Percentiles rank a stretch among this genome's conserved stretches.
Conservation (phyloP, 192 early-diverging fungal genomes). For the Chytriomyces sp. region DNA sequence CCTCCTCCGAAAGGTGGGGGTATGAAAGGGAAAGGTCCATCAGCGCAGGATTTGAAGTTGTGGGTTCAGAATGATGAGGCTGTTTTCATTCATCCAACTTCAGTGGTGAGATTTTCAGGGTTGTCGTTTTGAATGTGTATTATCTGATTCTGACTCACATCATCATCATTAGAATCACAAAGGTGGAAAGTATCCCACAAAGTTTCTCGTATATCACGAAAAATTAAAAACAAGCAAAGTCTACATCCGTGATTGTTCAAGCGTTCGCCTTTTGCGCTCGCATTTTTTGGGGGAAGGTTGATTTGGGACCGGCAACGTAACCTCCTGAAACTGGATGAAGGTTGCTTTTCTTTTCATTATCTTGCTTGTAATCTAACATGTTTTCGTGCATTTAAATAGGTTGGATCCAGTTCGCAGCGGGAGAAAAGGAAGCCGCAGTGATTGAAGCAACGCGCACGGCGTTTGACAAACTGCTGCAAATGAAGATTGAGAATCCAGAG, state of each 20-base stretch:
- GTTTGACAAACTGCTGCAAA: conserved; percentile 74
- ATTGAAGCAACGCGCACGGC: conserved; percentile 56
- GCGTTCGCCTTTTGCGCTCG: conserved; percentile 42
- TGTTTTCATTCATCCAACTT: conserved; percentile 50
- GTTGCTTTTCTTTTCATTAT: conserved; percentile 18
- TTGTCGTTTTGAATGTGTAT: no score
- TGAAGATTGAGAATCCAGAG: conserved; percentile 73
- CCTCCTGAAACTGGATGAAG: conserved; percentile 44
- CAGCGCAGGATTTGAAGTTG: conserved; percentile 53
- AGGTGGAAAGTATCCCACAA: conserved; percentile 25
- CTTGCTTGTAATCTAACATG: conserved; percentile 1
- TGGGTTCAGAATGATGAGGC: conserved; percentile 39
- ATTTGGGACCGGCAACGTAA: conserved; percentile 37
- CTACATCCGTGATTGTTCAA: conserved; percentile 49
- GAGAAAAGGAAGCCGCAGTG: conserved; percentile 29
- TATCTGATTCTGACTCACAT: neutral
- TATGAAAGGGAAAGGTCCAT: conserved; percentile 62
- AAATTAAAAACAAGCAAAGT: conserved; percentile 53
- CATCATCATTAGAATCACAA: conserved; percentile 49
- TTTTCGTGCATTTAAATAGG: no score
- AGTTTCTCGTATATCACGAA: conserved; percentile 52
- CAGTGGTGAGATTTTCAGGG: conserved; percentile 40
- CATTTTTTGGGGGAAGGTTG: conserved; percentile 51
- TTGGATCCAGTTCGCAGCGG: conserved; percentile 45
- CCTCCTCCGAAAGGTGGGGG: conserved; percentile 69